Evolutionary conservation across 2,329 filamentous ascomycete genomes (phyloP), one percentile per base, ranked within the genome.

Genomic region (Penicillium thymicola): DNA sequence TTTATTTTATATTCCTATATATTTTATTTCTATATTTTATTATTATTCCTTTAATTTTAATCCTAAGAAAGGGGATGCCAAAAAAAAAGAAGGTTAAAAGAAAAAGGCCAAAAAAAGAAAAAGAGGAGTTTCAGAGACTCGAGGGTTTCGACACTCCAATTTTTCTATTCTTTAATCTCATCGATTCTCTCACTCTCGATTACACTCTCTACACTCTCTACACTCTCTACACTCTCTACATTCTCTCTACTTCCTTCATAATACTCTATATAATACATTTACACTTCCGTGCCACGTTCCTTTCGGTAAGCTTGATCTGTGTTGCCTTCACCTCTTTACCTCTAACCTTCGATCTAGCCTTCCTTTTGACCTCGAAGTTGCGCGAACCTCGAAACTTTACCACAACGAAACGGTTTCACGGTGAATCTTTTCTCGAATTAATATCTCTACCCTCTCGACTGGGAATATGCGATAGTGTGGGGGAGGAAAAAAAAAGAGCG

Each of bases 391-490:
- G 30, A 30, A 36, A 47, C 45, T 38, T 28, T 27, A 45, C n/a
- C n/a, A n/a, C 45, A 14, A 36, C 14, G 30, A 47, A 48, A 50
- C 37, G 18, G 37, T 25, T 51, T n/a, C 47, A 50, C 36, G 5
- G 46, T 27, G 32, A 48, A 49, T 40, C 34, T 8, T 49, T 40
- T 27, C 25, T 49, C 28, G 5, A 25, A 49, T 50, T 23, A 10
- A 25, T 25, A 7, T 42, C 10, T 43, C 27, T n/a, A 25, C 27
- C 2, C 18, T 51, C 23, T 51, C 13, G 18, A 34, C n/a, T 27
- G 50, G 21, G 67, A 67, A 66, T 48, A 68, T 69, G 67, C 67
- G 43, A 68, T 68, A 69, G 52, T 47, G 51, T 56, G 49, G 57
- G 16, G 9, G n/a, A 21, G 21, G 44, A 51, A 25, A 36, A 21